These are phyloP conservation scores for Brettanomyces sp. DNA, from an alignment of 805 yeast genomes.

Conservation along the genomic window DNA sequence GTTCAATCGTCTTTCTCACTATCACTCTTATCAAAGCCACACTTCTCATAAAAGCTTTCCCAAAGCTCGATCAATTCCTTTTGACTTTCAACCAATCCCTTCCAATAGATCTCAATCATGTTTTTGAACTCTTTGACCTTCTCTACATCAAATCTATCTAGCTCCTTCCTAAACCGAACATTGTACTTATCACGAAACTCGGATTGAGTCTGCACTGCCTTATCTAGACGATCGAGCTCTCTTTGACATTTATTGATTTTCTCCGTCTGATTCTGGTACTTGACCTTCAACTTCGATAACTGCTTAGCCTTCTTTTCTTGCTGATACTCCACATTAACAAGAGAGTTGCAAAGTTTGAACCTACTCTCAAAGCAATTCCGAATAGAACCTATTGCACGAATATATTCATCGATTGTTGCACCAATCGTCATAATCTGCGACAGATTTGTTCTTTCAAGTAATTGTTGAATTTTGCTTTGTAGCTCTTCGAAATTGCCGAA, in stretches of 20 bases:
- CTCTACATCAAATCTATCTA: slow-evolving; percentile 61
- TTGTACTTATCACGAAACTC: slow-evolving; percentile 56
- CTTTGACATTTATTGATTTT: slow-evolving; percentile 46
- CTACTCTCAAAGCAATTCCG: slow-evolving; percentile 69
- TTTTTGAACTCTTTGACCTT: slow-evolving; percentile 79
- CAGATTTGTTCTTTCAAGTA: slow-evolving; percentile 66
- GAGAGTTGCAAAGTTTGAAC: slow-evolving; percentile 40
- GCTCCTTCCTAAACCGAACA: slow-evolving; percentile 56
- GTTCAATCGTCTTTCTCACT: not conserved
- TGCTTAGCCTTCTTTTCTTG: slow-evolving; percentile 37
- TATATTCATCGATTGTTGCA: slow-evolving; percentile 79
- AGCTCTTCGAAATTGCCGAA: slow-evolving; percentile 63
- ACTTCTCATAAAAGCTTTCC: slow-evolving; percentile 70
- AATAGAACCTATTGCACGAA: slow-evolving; percentile 66
- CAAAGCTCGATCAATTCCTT: slow-evolving; percentile 84
- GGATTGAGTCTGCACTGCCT: slow-evolving; percentile 43
- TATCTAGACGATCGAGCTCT: slow-evolving; percentile 51
- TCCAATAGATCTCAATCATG: slow-evolving; percentile 82
- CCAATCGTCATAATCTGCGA: slow-evolving; percentile 86
- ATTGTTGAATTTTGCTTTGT: slow-evolving; percentile 60
- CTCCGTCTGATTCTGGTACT: slow-evolving; percentile 47
- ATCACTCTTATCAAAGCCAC: not conserved
- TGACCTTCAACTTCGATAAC: slow-evolving; percentile 33
- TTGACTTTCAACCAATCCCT: slow-evolving; percentile 84
- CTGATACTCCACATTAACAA: slow-evolving; percentile 34